Percentiles rank a stretch among this genome's conserved stretches.
phyloP scores from a whole-genome alignment of 352 stramenopile species.

The Aphanomyces cochlioides region DNA sequence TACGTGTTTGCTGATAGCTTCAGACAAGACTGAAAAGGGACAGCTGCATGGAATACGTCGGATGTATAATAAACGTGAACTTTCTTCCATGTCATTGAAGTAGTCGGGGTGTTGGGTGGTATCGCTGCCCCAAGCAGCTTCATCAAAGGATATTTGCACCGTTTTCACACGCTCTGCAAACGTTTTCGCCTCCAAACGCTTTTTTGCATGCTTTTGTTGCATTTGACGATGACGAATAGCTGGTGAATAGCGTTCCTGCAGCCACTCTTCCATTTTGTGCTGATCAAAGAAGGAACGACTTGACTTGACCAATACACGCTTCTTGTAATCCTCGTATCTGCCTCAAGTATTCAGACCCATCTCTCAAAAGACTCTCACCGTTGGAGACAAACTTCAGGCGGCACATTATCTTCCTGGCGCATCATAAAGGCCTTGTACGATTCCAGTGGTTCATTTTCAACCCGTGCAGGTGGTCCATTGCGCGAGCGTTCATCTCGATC shows the following conservation, averaged over 20 bases:
- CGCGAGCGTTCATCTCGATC: conserved; percentile 21
- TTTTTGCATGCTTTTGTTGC: conserved; percentile 58
- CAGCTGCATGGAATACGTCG: conserved; percentile 77
- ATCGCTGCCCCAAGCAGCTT: conserved; percentile 39
- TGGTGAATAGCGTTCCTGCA: conserved; percentile 81
- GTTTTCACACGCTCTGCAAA: conserved; percentile 62
- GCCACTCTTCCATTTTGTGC: conserved; percentile 82
- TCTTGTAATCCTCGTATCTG: conserved; percentile 84
- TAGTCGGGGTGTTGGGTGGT: conserved; percentile 39
- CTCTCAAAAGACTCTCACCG: conserved; percentile 28
- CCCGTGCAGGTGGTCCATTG: not conserved
- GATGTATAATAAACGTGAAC: conserved; percentile 70
- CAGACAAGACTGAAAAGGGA: conserved; percentile 58
- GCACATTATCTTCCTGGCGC: conserved; percentile 74
- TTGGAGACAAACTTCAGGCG: conserved; percentile 78
- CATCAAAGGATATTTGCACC: conserved; percentile 61
- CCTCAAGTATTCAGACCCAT: not conserved
- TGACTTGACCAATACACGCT: conserved; percentile 74
- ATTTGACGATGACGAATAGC: conserved; percentile 64
- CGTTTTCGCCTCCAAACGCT: conserved; percentile 68
- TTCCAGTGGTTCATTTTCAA: conserved; percentile 58
- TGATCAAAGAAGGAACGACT: conserved; percentile 81
- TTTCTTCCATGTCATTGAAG: conserved; percentile 75
- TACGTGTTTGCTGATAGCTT: conserved; percentile 81
- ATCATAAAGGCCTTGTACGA: conserved; percentile 89